Base-by-base conservation (phyloP, 2,329 filamentous ascomycete species). In the Aspergillus sp. region DNA sequence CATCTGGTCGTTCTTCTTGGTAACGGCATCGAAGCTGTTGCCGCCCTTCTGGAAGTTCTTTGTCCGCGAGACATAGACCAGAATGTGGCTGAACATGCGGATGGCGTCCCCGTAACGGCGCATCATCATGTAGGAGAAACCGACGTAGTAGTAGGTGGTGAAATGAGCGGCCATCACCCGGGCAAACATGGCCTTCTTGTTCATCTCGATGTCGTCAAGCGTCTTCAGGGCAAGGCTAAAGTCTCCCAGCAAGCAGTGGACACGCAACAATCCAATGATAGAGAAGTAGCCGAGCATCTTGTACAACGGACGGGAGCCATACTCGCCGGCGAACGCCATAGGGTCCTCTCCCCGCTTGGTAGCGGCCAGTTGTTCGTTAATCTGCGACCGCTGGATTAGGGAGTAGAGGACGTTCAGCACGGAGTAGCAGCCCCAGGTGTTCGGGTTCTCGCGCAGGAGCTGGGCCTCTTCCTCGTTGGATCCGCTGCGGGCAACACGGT, bases 71-170 rank as follows among this genome's bases (percentile, higher is more conserved):
- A 98, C 88, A 68, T 96, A 98, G 68, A 98, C 82, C 52, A 98
- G 79, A 65, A 98, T 98, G 75, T 98, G 91, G 74, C 85, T 93
- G 79, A 98, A 98, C 82, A 95, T 94, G 74, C 89, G 86, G 69
- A 98, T 95, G 63, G 91, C 91, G 66, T 98, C 91, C 66, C 86
- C 85, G 63, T 98, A 98, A 60, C 91, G 85, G 69, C 91, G 86
- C 85, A 96, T 93, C 91, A 98, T 98, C 89, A 98, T 96, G 81
- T 98, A 98, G 49, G 86, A 93, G 78, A 98, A 98, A 50, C 91
- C 91, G 43, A 98, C 89, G 63, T 96, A 96, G 78, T 98, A 98
- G 78, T 96, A 98, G 46, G 91, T 98, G 49, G 89, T 95, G 71
- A 96, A 96, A 72, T 98, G 91, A 37, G 91, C 91, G 34, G 91